Conservation (phyloP, 2,329 filamentous ascomycete species). For the Arthrinium puccinioides region DNA sequence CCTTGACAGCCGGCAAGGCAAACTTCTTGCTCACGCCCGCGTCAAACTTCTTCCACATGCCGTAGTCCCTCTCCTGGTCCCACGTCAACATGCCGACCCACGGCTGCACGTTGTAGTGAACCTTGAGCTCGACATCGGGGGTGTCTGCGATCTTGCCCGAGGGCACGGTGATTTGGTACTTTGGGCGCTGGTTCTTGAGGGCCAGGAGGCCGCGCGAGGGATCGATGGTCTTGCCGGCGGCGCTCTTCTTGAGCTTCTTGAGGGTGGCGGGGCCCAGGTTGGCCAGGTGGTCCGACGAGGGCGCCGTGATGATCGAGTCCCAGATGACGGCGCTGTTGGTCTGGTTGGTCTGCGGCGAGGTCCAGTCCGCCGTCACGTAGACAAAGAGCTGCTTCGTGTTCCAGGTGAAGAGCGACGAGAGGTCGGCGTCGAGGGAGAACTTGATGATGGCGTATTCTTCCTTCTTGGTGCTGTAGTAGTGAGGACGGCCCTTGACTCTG, state of each 20-base stretch:
- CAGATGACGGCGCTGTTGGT: slow-evolving; percentile 80
- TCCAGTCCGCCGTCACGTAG: slow-evolving; percentile 81
- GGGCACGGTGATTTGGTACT: slow-evolving; percentile 95
- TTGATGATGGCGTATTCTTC: slow-evolving; percentile 94
- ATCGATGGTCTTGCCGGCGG: slow-evolving; percentile 53
- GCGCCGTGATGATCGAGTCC: slow-evolving; percentile 85
- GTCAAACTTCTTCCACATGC: slow-evolving; percentile 57
- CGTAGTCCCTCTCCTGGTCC: slow-evolving; percentile 53
- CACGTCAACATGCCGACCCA: slow-evolving; percentile 89
- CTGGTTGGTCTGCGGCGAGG: slow-evolving; percentile 27
- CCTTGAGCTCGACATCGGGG: slow-evolving; percentile 65
- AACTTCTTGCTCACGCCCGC: slow-evolving; percentile 61
- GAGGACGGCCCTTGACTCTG: slow-evolving; percentile 83
- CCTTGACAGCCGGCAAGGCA: slow-evolving; percentile 58
- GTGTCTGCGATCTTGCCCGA: slow-evolving; percentile 68
- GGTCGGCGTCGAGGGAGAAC: slow-evolving; percentile 88
- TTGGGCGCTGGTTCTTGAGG: slow-evolving; percentile 79
- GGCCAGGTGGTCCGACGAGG: slow-evolving; percentile 54
- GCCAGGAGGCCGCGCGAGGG: slow-evolving; percentile 62
- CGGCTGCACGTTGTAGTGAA: slow-evolving; percentile 96
- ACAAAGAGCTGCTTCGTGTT: slow-evolving; percentile 99
- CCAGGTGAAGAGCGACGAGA: slow-evolving; percentile 93
- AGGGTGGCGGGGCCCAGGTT: slow-evolving; percentile 53
- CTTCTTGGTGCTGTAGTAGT: slow-evolving; percentile 88
- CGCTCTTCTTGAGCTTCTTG: slow-evolving; percentile 55